phyloP scores from a whole-genome alignment of 768 basidiomycete genomes.

The Ephemerocybe angulata region DNA sequence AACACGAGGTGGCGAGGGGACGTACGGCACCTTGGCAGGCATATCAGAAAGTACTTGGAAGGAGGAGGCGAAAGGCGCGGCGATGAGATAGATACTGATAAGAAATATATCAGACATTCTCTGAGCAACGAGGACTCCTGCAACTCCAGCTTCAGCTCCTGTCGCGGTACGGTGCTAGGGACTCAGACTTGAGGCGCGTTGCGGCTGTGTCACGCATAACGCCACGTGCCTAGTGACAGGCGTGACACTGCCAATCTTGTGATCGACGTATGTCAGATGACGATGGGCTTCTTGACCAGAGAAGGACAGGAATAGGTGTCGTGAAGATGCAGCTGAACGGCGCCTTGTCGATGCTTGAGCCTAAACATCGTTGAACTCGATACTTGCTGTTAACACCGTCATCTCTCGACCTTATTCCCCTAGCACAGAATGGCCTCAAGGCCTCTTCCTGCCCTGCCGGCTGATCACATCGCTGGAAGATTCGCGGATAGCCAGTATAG shows the following conservation, averaged over 20 bases:
- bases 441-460: constrained; percentile 3
- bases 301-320: constrained; percentile 10
- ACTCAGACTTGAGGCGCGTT: background rate
- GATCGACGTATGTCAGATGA: constrained; percentile 1
- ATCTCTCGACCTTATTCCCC: background rate
- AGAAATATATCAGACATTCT: background rate
- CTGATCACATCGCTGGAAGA: constrained; percentile 1
- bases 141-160: background rate
- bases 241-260: constrained; percentile 3
- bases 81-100: background rate
- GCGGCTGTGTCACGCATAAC: constrained; percentile 1
- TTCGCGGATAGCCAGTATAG: background rate
- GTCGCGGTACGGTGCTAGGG: background rate
- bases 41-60: constrained; percentile 1
- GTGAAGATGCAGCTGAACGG: background rate
- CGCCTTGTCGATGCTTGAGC: background rate
- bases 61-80: background rate
- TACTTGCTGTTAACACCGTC: background rate
- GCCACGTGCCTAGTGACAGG: background rate
- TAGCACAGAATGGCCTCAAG: background rate
- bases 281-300: background rate
- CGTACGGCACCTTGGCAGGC: constrained; percentile 6
- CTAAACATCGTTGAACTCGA: background rate
- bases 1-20: constrained; percentile 10
- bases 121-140: background rate